Evolutionary conservation across 2,329 filamentous ascomycete species (phyloP).

Genomic region (Neurospora sp.): DNA sequence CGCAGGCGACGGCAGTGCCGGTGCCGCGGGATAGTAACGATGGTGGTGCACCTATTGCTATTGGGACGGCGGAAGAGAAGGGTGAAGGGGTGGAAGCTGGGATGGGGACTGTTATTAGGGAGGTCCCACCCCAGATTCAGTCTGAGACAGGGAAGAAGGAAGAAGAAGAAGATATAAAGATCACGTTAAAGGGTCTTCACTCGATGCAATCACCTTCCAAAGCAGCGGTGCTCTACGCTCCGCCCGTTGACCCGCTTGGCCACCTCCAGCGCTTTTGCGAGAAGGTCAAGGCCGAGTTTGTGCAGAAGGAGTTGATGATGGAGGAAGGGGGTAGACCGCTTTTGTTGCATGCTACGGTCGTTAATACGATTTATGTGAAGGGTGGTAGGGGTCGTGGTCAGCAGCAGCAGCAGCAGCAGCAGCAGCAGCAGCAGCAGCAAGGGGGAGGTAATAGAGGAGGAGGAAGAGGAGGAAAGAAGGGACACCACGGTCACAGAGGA

Average conservation of each 20-base stretch:
- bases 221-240: constrained; percentile 56
- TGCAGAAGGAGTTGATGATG: constrained; percentile 43
- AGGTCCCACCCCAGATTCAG: not conserved
- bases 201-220: constrained; percentile 51
- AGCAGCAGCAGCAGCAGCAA: not conserved
- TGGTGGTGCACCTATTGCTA: not conserved
- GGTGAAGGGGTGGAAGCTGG: not conserved
- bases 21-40: constrained; percentile 1
- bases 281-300: constrained; percentile 44
- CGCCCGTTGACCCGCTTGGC: constrained; percentile 43
- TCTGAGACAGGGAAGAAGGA: not conserved
- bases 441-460: constrained; percentile 8
- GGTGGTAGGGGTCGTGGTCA: constrained; percentile 12
- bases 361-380: constrained; percentile 75
- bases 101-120: not conserved
- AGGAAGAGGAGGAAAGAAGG: constrained; percentile 13
- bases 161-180: constrained; percentile 19
- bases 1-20: constrained; percentile 7
- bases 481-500: constrained; percentile 1
- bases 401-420: not conserved
- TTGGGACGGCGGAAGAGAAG: not conserved
- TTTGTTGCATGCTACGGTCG: constrained; percentile 72
- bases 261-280: constrained; percentile 49
- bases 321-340: constrained; percentile 50
- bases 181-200: constrained; percentile 45